A percentile compares a stretch with the other conserved stretches of the same genome.
phyloP scores from a whole-genome alignment of 495 filamentous ascomycete genomes.

The Aspergillus coremiiformis region DNA sequence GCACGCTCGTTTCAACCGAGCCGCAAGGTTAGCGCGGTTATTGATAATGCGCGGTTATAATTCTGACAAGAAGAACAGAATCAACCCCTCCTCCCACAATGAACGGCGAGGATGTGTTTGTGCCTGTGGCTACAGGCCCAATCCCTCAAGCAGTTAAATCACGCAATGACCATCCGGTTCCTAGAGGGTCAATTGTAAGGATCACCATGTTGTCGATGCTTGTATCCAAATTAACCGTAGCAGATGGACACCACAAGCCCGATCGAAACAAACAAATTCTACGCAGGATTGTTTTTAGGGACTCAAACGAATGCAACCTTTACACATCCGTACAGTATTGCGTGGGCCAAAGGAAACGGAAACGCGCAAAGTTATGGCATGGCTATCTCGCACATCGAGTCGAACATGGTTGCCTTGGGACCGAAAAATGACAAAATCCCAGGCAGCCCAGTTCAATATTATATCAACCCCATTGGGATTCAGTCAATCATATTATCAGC shows the following conservation, averaged over 20 bases:
- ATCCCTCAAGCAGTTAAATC: conserved; percentile 47
- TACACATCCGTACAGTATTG: conserved; percentile 78
- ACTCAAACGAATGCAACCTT: conserved; percentile 62
- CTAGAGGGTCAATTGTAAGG: conserved; percentile 42
- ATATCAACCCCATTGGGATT: conserved; percentile 74
- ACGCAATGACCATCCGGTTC: conserved; percentile 46
- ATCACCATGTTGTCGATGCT: conserved; percentile 13
- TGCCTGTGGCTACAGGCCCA: conserved; percentile 53
- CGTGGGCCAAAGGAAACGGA: conserved; percentile 67
- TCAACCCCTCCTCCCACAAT: conserved; percentile 13
- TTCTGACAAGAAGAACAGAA: neutral
- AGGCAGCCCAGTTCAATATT: conserved; percentile 59
- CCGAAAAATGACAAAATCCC: conserved; percentile 39
- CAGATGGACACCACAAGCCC: conserved; percentile 42
- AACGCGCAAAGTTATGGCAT: conserved; percentile 66
- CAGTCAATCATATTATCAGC: conserved; percentile 77
- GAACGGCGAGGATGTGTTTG: conserved; percentile 41
- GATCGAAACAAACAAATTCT: conserved; percentile 85
- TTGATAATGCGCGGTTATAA: neutral
- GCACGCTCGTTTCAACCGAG: neutral
- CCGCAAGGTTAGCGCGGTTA: neutral
- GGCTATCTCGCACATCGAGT: conserved; percentile 63
- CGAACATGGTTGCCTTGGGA: conserved; percentile 57
- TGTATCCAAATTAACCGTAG: conserved; percentile 2
- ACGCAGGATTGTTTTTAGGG: conserved; percentile 79